Evolutionary conservation across 2,329 filamentous ascomycete genomes (phyloP), one percentile per base, ranked within the genome.

Genomic region (Epichloe typhina): DNA sequence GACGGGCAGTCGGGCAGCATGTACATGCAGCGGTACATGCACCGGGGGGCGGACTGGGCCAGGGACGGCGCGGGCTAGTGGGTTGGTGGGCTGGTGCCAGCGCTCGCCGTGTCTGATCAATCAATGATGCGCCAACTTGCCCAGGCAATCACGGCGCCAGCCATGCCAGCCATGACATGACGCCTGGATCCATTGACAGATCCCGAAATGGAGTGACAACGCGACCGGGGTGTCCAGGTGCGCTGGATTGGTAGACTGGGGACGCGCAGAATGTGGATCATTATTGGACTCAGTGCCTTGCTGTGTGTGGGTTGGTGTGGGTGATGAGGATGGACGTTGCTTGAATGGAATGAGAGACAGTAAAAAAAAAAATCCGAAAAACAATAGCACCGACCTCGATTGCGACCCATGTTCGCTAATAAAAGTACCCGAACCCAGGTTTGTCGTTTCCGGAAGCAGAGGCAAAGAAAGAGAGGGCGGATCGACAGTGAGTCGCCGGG

Each of bases 311-410:
- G 23, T n/a, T 36, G 26, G 31, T 6, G 45, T 45, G 48, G 31
- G 33, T 44, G 52, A 36, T n/a, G 40, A 23, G 13, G 21, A 37
- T 26, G 36, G 52, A 19, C 23, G 17, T 44, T 19, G 46, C 41
- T 38, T 49, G 47, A 51, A 50, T 50, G 53, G 46, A 53, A 21
- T 47, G 33, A 46, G 23, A 41, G 19, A 47, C n/a, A n/a, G n/a
- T n/a, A 37, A 15, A 33, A 48, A 41, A 38, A 19, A 19, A 40
- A 42, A 41, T 5, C 23, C 17, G 9, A 36, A n/a, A 38, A 31
- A 38, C n/a, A 13, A 38, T 21, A 17, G 19, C 35, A 75, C 73
- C 63, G 67, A 77, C 74, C 74, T 66, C 74, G 70, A 73, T 73
- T 76, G 60, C 74, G 72, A 61, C 65, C 73, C 74, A 77, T 77